phyloP scores from a whole-genome alignment of 805 yeast genomes.

The Saccharomyces kudriavzevii region DNA sequence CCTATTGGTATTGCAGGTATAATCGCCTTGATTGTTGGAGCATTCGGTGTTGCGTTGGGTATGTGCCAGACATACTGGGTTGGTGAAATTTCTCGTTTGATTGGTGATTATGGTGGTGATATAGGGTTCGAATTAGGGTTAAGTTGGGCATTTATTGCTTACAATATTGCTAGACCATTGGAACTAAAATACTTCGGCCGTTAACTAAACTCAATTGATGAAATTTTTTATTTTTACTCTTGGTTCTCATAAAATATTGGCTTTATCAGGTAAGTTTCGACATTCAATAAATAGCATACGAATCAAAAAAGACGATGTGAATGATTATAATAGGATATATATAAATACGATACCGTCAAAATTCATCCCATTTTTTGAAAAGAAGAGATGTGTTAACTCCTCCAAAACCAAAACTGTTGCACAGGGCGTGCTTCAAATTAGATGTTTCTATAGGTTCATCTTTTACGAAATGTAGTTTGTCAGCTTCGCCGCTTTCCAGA shows the following conservation, averaged over 20 bases:
- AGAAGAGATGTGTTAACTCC: conserved; percentile 83
- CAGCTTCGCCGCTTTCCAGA: background rate
- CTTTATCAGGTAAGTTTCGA: background rate
- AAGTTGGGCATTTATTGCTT: conserved; percentile 58
- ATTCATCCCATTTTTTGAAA: conserved; percentile 32
- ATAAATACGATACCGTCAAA: background rate
- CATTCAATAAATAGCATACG: background rate
- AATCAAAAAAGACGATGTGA: background rate
- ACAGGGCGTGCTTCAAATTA: conserved; percentile 50
- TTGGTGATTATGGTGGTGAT: conserved; percentile 73
- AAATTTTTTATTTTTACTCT: background rate
- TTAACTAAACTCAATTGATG: conserved; percentile 5
- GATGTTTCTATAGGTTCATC: conserved; percentile 35
- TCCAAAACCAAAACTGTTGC: conserved; percentile 95
- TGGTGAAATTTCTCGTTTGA: conserved; percentile 56
- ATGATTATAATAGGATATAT: background rate
- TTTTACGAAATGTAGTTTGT: conserved; percentile 49
- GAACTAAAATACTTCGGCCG: conserved; percentile 56
- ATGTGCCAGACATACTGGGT: conserved; percentile 81
- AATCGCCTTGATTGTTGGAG: conserved; percentile 73
- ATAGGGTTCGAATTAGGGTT: conserved; percentile 76
- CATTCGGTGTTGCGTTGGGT: conserved; percentile 78
- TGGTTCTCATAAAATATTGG: background rate
- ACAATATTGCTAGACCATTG: conserved; percentile 48
- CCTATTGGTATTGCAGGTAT: conserved; percentile 78